Conservation (phyloP, 2,329 filamentous ascomycete species). For the Thelonectria discophora region DNA sequence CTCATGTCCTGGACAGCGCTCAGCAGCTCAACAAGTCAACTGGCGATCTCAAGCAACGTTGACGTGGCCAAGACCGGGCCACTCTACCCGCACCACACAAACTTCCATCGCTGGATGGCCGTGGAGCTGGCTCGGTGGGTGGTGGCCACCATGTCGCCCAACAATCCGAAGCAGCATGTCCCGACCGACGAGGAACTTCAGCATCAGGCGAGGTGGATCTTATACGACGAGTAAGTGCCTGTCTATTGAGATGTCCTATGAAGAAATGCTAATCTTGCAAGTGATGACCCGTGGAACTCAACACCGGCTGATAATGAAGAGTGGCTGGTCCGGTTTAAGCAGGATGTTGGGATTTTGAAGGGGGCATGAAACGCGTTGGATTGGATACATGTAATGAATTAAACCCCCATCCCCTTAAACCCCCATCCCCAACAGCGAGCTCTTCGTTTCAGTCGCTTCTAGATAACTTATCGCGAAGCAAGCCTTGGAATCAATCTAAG, state of each 20-base stretch:
- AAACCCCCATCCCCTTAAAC: no score
- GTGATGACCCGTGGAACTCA: conserved; percentile 32
- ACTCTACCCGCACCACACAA: conserved; percentile 1
- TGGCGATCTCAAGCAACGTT: not conserved
- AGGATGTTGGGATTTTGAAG: conserved; percentile 31
- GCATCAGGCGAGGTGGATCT: conserved; percentile 26
- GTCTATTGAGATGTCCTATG: not conserved
- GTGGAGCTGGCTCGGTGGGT: conserved; percentile 26
- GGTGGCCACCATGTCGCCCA: conserved; percentile 25
- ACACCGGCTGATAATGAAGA: conserved; percentile 36
- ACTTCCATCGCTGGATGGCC: conserved; percentile 21
- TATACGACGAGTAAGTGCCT: conserved; percentile 12
- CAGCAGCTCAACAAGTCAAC: not conserved
- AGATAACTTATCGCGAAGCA: no score
- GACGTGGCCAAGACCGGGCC: not conserved
- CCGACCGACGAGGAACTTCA: conserved; percentile 28
- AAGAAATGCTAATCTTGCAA: not conserved
- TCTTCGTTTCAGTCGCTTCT: no score
- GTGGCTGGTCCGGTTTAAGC: conserved; percentile 36
- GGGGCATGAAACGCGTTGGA: no score
- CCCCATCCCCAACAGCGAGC: no score
- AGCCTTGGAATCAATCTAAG: no score
- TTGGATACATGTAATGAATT: no score
- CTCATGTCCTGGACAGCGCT: not conserved
- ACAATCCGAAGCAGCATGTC: conserved; percentile 27